These are phyloP conservation scores for Aspergillus panamensis DNA, from an alignment of 495 filamentous ascomycete species.

Conservation along the genomic window DNA sequence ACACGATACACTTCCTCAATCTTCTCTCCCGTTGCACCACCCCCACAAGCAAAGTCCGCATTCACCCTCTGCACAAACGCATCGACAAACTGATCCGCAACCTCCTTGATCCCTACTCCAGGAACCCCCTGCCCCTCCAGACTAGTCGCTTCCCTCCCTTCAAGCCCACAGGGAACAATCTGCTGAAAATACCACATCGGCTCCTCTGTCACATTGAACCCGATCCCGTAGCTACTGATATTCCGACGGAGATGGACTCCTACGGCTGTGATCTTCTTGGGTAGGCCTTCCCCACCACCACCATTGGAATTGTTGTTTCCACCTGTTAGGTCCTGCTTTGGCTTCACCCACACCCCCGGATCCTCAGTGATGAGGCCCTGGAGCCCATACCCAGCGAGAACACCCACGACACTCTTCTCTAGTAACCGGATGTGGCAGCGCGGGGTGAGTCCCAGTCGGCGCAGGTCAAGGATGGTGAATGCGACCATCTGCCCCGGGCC, in stretches of 20 bases:
- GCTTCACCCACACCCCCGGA: slow-evolving; percentile 78
- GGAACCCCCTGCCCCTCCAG: slow-evolving; percentile 45
- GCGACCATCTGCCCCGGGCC: slow-evolving; percentile 89
- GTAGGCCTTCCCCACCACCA: not conserved
- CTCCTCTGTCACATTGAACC: slow-evolving; percentile 70
- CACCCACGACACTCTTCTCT: slow-evolving; percentile 68
- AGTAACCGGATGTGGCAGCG: slow-evolving; percentile 70
- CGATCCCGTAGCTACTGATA: slow-evolving; percentile 83
- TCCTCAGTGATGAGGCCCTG: slow-evolving; percentile 60
- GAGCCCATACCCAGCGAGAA: slow-evolving; percentile 55
- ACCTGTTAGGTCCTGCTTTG: not conserved
- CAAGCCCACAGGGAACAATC: slow-evolving; percentile 84
- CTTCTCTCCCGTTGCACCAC: slow-evolving; percentile 29
- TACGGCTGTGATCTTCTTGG: slow-evolving; percentile 79
- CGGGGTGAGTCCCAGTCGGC: slow-evolving; percentile 49
- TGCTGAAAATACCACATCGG: slow-evolving; percentile 66
- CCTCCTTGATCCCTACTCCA: slow-evolving; percentile 28
- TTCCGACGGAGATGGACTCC: slow-evolving; percentile 84
- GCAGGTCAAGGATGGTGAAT: slow-evolving; percentile 81
- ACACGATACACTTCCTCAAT: slow-evolving; percentile 44
- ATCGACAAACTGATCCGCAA: slow-evolving; percentile 40
- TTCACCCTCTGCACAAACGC: slow-evolving; percentile 41
- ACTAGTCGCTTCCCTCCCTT: slow-evolving; percentile 71
- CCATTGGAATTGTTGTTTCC: not conserved
- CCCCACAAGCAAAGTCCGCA: slow-evolving; percentile 39